These are phyloP conservation scores for Vanilla planifolia DNA, from an alignment of 106 monocot species.

Conservation along the genomic window DNA sequence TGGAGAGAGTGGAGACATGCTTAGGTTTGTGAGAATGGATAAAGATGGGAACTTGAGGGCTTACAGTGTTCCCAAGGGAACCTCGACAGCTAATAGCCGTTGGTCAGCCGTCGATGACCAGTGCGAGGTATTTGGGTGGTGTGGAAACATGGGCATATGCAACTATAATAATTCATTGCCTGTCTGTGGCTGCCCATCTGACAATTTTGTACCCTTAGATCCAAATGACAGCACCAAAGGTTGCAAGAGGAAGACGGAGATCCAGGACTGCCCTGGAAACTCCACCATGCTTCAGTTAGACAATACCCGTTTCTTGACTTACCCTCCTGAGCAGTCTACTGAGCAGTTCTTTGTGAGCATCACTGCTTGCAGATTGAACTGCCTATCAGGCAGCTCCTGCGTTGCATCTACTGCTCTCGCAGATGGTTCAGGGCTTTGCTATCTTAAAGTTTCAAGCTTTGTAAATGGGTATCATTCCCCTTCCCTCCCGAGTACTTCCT, in stretches of 20 bases:
- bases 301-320: slow-evolving; percentile 73
- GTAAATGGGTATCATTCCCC: slow-evolving; percentile 61
- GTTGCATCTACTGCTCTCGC: slow-evolving; percentile 67
- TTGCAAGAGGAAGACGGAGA: slow-evolving; percentile 33
- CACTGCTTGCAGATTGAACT: slow-evolving; percentile 56
- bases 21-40: slow-evolving; percentile 64
- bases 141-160: slow-evolving; percentile 80
- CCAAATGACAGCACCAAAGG: slow-evolving; percentile 34
- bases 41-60: slow-evolving; percentile 75
- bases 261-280: slow-evolving; percentile 46
- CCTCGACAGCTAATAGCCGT: not conserved
- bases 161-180: slow-evolving; percentile 61
- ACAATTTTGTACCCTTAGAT: slow-evolving; percentile 43
- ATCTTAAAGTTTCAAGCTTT: slow-evolving; percentile 46
- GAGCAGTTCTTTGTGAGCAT: slow-evolving; percentile 66
- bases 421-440: slow-evolving; percentile 73
- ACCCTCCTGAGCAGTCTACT: slow-evolving; percentile 31
- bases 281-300: slow-evolving; percentile 61
- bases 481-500: slow-evolving; percentile 72
- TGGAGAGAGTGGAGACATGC: slow-evolving; percentile 37
- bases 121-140: slow-evolving; percentile 84
- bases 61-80: slow-evolving; percentile 30
- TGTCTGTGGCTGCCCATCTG: slow-evolving; percentile 65
- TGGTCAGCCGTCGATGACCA: slow-evolving; percentile 84
- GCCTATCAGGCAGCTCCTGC: slow-evolving; percentile 53